Percentiles rank a stretch among this genome's conserved stretches.
Evolutionary conservation across 495 filamentous ascomycete genomes (phyloP).

Genomic region (Neurospora sp.): DNA sequence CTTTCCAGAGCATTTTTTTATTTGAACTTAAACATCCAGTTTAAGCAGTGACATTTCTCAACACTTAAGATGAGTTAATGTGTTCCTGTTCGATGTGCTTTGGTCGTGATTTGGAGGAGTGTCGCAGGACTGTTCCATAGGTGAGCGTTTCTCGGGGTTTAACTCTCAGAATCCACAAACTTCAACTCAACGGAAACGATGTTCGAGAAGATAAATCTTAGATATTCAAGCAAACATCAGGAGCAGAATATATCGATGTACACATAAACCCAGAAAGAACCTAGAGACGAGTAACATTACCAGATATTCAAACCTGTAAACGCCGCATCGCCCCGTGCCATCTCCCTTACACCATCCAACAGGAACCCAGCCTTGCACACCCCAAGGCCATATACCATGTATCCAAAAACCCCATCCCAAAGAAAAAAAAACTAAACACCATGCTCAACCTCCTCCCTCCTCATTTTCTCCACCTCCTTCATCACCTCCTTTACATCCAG

Average conservation of each 20-base stretch:
- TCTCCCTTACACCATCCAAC: background rate
- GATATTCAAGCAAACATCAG: background rate
- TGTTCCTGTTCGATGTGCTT: background rate
- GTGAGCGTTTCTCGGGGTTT: background rate
- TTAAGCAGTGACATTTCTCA: background rate
- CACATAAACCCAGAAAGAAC: background rate
- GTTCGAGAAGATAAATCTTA: background rate
- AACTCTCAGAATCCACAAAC: background rate
- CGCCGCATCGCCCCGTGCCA: background rate
- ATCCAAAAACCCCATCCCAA: background rate
- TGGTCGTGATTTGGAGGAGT: background rate
- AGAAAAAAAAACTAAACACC: background rate
- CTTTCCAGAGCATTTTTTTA: background rate
- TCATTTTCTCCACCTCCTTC: background rate
- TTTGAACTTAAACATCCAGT: background rate
- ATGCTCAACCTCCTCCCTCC: background rate
- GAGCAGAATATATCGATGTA: background rate
- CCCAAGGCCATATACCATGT: too few species aligned
- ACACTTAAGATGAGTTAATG: background rate
- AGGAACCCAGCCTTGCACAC: background rate
- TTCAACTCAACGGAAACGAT: background rate
- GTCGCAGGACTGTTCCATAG: background rate
- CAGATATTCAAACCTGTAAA: background rate
- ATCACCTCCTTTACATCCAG: background rate
- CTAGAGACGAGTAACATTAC: background rate